phyloP scores from a whole-genome alignment of 495 filamentous ascomycete genomes.

The Tetracladium setigerum region DNA sequence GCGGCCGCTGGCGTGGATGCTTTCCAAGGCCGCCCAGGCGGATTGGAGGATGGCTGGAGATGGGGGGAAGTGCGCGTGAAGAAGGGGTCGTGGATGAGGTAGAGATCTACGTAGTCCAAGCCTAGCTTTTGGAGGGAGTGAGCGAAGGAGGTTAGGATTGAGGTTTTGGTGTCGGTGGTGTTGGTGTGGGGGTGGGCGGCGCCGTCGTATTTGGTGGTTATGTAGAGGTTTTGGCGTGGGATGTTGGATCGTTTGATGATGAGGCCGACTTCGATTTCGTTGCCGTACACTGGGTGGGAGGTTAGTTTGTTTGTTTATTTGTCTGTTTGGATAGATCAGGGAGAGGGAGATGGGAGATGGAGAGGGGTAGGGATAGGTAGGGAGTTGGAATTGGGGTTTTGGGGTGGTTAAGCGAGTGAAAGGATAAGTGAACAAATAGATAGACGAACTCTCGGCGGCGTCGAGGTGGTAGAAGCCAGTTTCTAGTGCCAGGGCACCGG shows the following conservation, averaged over 20 bases:
- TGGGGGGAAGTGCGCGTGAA: conserved; percentile 52
- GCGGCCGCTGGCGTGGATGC: conserved; percentile 59
- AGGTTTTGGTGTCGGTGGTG: conserved; percentile 44
- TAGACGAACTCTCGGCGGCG: conserved; percentile 54
- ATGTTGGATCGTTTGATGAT: conserved; percentile 64
- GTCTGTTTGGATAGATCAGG: background rate
- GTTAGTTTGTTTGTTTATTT: background rate
- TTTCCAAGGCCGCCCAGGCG: conserved; percentile 74
- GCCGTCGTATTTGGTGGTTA: conserved; percentile 66
- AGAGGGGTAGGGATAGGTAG: background rate
- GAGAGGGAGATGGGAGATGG: no score
- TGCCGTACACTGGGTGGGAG: conserved; percentile 55
- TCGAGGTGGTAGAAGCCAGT: conserved; percentile 72
- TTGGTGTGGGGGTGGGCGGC: conserved; percentile 20
- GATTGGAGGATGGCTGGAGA: conserved; percentile 56
- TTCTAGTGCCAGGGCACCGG: conserved; percentile 59
- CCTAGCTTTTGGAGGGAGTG: conserved; percentile 66
- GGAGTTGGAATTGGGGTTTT: no score
- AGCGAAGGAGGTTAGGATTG: conserved; percentile 59
- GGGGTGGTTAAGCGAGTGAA: background rate
- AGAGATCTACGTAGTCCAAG: conserved; percentile 78
- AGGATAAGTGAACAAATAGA: background rate
- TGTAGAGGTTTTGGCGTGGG: conserved; percentile 59
- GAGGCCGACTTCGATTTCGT: conserved; percentile 66
- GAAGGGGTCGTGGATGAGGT: conserved; percentile 75